Conservation (phyloP, 768 basidiomycete species). For the Myochromella boudieri region DNA sequence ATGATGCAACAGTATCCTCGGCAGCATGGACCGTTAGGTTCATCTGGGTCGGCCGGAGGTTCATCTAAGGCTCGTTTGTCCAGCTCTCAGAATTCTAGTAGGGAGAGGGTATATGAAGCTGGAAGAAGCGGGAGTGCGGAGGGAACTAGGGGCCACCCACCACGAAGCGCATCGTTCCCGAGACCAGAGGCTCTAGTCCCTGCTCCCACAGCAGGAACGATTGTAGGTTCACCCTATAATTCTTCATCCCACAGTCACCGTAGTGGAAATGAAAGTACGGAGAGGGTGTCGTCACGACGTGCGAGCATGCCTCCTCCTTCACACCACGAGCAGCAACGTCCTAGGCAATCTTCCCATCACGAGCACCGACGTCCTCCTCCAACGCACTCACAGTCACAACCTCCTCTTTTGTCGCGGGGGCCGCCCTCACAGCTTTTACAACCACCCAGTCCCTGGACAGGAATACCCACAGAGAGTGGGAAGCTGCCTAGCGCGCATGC, state of each 20-base stretch:
- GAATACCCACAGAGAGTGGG: conserved; percentile 35
- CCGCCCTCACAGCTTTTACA: conserved; percentile 26
- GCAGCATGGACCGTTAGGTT: conserved; percentile 28
- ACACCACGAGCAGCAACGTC: conserved; percentile 6
- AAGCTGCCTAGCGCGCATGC: conserved; percentile 20
- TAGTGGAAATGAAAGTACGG: background rate
- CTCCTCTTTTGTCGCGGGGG: conserved; percentile 20
- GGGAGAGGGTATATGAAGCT: conserved; percentile 21
- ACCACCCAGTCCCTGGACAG: conserved; percentile 41
- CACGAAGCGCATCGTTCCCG: conserved; percentile 25
- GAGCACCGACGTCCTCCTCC: conserved; percentile 17
- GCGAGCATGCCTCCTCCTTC: conserved; percentile 21
- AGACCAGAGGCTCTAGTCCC: conserved; percentile 19
- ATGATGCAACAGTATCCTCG: conserved; percentile 66
- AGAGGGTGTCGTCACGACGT: conserved; percentile 20
- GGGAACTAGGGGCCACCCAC: conserved; percentile 5
- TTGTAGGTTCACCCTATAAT: conserved; percentile 15
- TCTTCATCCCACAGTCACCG: conserved; percentile 19
- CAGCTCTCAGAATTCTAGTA: conserved; percentile 32
- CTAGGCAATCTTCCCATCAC: conserved; percentile 14
- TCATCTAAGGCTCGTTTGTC: conserved; percentile 35
- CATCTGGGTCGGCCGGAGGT: conserved; percentile 29
- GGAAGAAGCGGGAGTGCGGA: conserved; percentile 11
- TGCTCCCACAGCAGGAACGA: conserved; percentile 18
- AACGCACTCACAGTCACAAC: conserved; percentile 26